Evolutionary conservation across 305 asterid species (phyloP).

Genomic region (Andrographis paniculata): DNA sequence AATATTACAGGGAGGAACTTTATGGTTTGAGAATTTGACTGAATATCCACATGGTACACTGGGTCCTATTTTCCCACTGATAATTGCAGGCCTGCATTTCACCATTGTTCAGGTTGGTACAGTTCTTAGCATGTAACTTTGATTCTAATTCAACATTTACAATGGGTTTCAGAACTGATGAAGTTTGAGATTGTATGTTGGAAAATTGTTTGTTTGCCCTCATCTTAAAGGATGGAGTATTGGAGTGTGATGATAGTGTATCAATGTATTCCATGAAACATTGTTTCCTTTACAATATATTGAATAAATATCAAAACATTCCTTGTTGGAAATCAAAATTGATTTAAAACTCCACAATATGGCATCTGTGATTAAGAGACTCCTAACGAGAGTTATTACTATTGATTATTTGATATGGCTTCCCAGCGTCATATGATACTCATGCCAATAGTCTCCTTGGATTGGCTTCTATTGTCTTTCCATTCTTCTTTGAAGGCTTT

Average conservation of each 20-base stretch:
- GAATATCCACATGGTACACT: slow-evolving; percentile 59
- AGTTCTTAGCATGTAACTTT: slow-evolving; percentile 12
- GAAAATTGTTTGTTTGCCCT: slow-evolving; percentile 8
- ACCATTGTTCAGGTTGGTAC: slow-evolving; percentile 51
- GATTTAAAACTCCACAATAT: neutral
- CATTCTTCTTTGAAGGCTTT: neutral
- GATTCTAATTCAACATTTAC: slow-evolving; percentile 4
- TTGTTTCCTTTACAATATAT: neutral
- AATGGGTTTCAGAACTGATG: slow-evolving; percentile 11
- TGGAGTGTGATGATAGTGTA: slow-evolving; percentile 1
- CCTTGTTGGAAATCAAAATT: neutral
- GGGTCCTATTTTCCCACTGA: slow-evolving; percentile 71
- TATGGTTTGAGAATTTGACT: slow-evolving; percentile 86
- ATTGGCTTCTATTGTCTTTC: slow-evolving; percentile 11
- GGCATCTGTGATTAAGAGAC: neutral
- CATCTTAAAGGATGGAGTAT: neutral
- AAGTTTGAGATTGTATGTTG: slow-evolving; percentile 1
- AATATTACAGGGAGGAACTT: slow-evolving; percentile 63
- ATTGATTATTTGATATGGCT: neutral
- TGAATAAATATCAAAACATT: neutral
- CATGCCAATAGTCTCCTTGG: slow-evolving; percentile 1
- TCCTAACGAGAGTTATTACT: neutral
- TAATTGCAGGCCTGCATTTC: slow-evolving; percentile 66
- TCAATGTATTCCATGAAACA: slow-evolving; percentile 9
- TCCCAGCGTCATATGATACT: neutral